Percentiles rank a stretch among this genome's conserved stretches.
Evolutionary conservation across 2,329 filamentous ascomycete species (phyloP).

Genomic region (Aspergillus sp.): DNA sequence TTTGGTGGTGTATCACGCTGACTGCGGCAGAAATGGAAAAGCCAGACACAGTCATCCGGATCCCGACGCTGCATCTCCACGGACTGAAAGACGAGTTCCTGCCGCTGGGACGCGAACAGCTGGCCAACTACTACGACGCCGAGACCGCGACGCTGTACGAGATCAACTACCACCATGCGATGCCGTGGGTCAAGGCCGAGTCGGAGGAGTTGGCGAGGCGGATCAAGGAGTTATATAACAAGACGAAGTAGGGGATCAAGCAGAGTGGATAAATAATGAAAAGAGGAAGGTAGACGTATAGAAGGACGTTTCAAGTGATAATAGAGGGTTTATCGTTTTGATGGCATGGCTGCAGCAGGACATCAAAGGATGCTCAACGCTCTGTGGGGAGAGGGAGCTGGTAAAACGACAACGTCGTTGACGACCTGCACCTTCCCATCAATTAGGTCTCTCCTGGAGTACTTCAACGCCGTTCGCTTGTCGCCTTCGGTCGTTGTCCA

Average conservation of each 20-base stretch:
- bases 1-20: background rate
- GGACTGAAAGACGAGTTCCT: slow-evolving; percentile 27
- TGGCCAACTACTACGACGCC: slow-evolving; percentile 20
- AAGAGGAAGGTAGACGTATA: background rate
- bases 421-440: background rate
- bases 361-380: background rate
- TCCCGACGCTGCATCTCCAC: slow-evolving; percentile 29
- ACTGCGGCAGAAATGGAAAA: slow-evolving; percentile 7
- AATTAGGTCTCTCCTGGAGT: background rate
- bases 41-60: slow-evolving; percentile 5
- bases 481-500: background rate
- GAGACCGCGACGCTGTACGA: slow-evolving; percentile 19
- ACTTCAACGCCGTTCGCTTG: background rate
- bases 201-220: slow-evolving; percentile 21
- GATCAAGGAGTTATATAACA: slow-evolving; percentile 21
- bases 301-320: background rate
- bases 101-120: slow-evolving; percentile 22
- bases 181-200: slow-evolving; percentile 29
- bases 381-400: background rate
- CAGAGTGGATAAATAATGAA: background rate
- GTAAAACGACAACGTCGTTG: background rate
- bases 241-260: slow-evolving; percentile 1
- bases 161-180: slow-evolving; percentile 31
- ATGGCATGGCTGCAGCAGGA: background rate
- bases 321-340: background rate